phyloP scores from a whole-genome alignment of 225 moss, liverwort and hornwort species.

The Polytrichum formosum region DNA sequence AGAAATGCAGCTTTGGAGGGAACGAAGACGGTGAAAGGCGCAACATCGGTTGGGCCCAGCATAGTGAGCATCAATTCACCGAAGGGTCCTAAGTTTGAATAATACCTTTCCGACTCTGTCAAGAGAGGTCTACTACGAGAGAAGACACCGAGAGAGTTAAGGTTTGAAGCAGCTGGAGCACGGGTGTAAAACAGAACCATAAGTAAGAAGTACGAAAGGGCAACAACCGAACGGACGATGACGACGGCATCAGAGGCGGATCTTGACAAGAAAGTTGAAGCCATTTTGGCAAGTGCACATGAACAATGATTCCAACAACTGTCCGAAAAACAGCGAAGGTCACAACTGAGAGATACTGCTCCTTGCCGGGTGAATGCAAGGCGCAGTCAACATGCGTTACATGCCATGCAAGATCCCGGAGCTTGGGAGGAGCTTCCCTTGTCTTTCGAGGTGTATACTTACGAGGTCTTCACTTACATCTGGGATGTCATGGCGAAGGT shows the following conservation, averaged over 20 bases:
- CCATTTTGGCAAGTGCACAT: constrained; percentile 1
- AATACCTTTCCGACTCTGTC: neutral
- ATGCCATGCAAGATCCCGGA: too few species aligned
- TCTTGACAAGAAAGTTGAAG: constrained; percentile 8
- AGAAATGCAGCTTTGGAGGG: constrained; percentile 54
- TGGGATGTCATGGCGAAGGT: neutral
- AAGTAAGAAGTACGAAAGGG: constrained; percentile 35
- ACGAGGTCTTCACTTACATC: too few species aligned
- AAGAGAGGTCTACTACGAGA: constrained; percentile 1
- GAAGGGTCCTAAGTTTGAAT: constrained; percentile 41
- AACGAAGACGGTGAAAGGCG: constrained; percentile 69
- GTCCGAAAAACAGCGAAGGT: neutral
- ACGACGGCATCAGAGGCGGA: constrained; percentile 10
- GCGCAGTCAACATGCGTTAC: too few species aligned
- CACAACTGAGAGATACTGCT: neutral
- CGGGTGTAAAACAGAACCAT: constrained; percentile 37
- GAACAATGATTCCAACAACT: neutral
- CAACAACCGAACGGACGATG: constrained; percentile 33
- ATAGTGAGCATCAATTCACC: constrained; percentile 61
- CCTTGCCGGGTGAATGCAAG: too few species aligned
- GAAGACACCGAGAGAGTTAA: constrained; percentile 10
- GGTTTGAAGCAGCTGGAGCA: constrained; percentile 31
- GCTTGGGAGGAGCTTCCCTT: too few species aligned
- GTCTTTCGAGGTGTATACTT: too few species aligned
- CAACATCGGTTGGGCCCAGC: constrained; percentile 44